These are phyloP conservation scores for Thelonectria blattea DNA, from an alignment of 2,329 filamentous ascomycete species.

Conservation along the genomic window DNA sequence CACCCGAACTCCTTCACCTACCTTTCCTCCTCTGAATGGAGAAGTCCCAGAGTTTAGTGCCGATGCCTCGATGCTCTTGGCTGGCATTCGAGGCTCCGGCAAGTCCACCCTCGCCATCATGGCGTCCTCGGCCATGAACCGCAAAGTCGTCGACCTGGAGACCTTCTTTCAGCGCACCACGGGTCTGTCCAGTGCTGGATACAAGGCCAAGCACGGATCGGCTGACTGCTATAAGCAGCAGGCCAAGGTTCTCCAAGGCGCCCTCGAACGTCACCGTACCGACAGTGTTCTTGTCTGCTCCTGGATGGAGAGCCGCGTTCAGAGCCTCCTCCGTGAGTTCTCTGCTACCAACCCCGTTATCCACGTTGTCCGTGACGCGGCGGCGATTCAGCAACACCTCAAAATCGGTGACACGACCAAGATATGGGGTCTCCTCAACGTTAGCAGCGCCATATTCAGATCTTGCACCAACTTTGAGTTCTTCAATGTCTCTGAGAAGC, in stretches of 20 bases:
- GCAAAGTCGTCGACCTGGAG: conserved; percentile 73
- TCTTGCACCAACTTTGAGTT: conserved; percentile 77
- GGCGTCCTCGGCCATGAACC: conserved; percentile 71
- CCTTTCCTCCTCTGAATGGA: conserved; percentile 33
- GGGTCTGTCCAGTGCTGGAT: conserved; percentile 66
- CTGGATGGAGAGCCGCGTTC: conserved; percentile 69
- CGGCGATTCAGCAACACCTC: conserved; percentile 69
- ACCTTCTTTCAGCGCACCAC: conserved; percentile 69
- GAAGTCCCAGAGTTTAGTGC: conserved; percentile 54
- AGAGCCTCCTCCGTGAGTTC: conserved; percentile 66
- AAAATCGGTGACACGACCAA: conserved; percentile 61
- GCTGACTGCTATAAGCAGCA: conserved; percentile 69
- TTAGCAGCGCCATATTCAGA: conserved; percentile 64
- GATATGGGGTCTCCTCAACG: conserved; percentile 63
- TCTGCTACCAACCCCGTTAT: conserved; percentile 71
- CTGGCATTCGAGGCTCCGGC: conserved; percentile 75
- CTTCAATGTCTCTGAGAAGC: conserved; percentile 71
- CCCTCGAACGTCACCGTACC: conserved; percentile 63
- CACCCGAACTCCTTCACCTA: conserved; percentile 36
- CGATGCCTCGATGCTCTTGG: conserved; percentile 74
- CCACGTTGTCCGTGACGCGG: conserved; percentile 69
- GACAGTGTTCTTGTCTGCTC: conserved; percentile 75
- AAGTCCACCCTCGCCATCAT: conserved; percentile 80
- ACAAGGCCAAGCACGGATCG: conserved; percentile 67
- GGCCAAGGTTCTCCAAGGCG: conserved; percentile 63